Evolutionary conservation across 805 yeast species (phyloP), one percentile per base, ranked within the genome.

Genomic region (Kuraishia molischiana): DNA sequence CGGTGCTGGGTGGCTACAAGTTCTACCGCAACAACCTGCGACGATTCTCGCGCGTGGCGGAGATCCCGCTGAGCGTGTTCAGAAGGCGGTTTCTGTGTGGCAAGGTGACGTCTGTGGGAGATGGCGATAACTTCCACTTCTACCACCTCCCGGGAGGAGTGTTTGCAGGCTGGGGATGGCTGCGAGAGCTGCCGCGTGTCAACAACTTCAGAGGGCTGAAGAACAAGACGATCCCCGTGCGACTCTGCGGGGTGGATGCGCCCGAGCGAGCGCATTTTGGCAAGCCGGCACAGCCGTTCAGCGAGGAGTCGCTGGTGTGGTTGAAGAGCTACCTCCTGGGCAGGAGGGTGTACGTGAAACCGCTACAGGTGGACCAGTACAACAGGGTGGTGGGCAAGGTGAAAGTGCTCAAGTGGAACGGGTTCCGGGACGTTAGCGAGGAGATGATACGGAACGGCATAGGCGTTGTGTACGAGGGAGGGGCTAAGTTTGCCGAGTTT

Each of bases 211-310:
- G 58, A 39, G 49, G 70, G 60, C 54, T 76, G 29, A 74, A 76
- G 44, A 73, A 73, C 42, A 66, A 79, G 45, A 92, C 98, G 0
- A 62, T 92, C 28, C 79, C 81, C 56, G 74, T 92, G 4, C 67
- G 98, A 35, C 61, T 92, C 17, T 83, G 92, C 58, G 98, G 97
- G 0, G 80, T 90, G 13, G 98, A 92, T 66, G 98, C 98, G 0
- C 98, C 98, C 1, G 98, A 92, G 53, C 65, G 94, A 32, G 74
- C 95, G 1, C 97, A 92, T 62, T 92, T 85, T 58, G 98, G 98
- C 1, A 82, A 83, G 42, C 87, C 94, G 0, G 82, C 95, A 0
- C 98, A 92, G 54, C 90, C 92, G 0, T 83, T 59, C 52, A 76
- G 92, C 26, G 85, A 78, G 30, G 97, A 92, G 47, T 92, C 97